Conservation (phyloP, 345 rosid genomes). For the Salix dunnii region DNA sequence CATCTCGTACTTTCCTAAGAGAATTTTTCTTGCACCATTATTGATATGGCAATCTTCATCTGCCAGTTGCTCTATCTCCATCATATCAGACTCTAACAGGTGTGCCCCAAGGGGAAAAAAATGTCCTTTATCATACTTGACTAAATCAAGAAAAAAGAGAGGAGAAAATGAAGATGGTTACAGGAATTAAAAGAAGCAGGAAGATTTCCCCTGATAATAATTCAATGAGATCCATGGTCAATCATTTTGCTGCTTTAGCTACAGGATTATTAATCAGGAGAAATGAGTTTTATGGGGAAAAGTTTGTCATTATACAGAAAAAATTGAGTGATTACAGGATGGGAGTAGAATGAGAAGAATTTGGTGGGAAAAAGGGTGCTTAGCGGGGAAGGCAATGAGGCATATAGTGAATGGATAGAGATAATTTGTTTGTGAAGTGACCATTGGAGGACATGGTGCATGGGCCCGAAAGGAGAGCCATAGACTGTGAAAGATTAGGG, state of each 20-base stretch:
- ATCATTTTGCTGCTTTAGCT: not conserved
- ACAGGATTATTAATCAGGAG: not conserved
- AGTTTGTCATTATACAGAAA: not conserved
- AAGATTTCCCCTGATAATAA: not conserved
- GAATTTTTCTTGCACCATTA: not conserved
- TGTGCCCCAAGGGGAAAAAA: too few relatives aligned
- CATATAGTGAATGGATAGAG: not conserved
- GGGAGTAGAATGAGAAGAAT: not conserved
- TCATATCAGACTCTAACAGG: not conserved
- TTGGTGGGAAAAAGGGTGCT: not conserved
- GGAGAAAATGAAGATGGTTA: too few relatives aligned
- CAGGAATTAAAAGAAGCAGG: not conserved
- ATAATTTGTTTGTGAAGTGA: not conserved
- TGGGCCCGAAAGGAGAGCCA: not conserved
- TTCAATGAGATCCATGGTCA: not conserved
- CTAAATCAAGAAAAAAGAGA: not conserved
- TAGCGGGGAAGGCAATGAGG: constrained; percentile 7
- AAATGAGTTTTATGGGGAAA: not conserved
- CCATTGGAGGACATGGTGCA: constrained; percentile 2
- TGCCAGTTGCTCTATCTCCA: not conserved
- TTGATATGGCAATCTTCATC: not conserved
- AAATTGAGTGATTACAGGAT: not conserved
- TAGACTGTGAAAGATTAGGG: too few relatives aligned
- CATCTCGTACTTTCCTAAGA: constrained; percentile 23
- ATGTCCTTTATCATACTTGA: not conserved